These are phyloP conservation scores for Neonectria ditissima DNA, from an alignment of 2,329 filamentous ascomycete genomes.

Conservation along the genomic window DNA sequence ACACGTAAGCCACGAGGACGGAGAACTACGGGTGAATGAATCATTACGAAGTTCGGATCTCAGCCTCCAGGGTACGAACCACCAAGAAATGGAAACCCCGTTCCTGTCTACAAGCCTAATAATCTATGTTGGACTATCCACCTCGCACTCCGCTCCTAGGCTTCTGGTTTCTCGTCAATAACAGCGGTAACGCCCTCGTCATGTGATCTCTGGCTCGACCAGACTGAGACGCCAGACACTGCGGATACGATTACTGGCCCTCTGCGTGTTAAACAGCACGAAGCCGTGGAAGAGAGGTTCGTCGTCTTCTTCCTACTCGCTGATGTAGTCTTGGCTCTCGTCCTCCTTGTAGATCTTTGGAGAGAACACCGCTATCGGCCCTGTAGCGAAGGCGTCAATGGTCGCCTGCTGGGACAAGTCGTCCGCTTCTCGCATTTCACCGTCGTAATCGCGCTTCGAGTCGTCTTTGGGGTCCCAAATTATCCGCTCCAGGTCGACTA, in stretches of 20 bases:
- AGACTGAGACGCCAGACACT: neutral
- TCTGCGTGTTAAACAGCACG: constrained; percentile 3
- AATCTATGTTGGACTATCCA: neutral
- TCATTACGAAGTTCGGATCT: neutral
- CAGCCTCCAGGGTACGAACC: neutral
- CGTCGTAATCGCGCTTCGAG: constrained; percentile 1
- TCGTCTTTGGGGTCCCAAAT: neutral
- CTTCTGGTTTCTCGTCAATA: neutral
- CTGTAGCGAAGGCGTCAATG: neutral
- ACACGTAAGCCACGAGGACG: constrained; percentile 1
- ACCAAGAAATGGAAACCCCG: neutral
- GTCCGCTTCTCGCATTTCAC: neutral
- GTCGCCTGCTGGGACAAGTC: too few relatives aligned
- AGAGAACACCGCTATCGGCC: neutral
- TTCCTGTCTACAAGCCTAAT: neutral
- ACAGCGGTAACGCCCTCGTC: constrained; percentile 1
- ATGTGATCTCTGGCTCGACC: neutral
- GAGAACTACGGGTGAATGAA: constrained; percentile 3
- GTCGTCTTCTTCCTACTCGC: neutral
- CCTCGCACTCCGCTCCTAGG: constrained; percentile 2
- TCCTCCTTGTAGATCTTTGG: constrained; percentile 1
- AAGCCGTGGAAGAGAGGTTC: constrained; percentile 6
- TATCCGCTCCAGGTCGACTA: neutral
- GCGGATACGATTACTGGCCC: neutral
- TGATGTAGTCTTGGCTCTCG: neutral